phyloP scores from a whole-genome alignment of 495 filamentous ascomycete genomes.

The Trichoderma gamsii region DNA sequence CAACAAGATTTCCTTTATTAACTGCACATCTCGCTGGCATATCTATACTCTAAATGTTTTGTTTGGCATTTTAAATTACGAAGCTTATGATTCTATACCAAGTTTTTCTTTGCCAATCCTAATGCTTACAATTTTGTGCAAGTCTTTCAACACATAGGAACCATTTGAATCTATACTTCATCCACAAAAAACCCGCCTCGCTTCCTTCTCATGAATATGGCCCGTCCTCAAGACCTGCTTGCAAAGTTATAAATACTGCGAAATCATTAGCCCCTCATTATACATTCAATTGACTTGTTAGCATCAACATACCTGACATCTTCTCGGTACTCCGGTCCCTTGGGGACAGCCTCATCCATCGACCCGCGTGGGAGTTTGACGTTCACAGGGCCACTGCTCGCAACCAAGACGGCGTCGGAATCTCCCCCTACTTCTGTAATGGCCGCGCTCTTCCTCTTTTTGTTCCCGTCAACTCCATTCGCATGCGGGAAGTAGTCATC shows the following conservation, averaged over 20 bases:
- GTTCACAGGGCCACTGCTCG: conserved; percentile 24
- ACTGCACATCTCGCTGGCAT: too few species aligned
- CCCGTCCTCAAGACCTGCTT: neutral
- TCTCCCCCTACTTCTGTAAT: neutral
- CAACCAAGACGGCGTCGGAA: conserved; percentile 4
- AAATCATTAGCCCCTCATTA: neutral
- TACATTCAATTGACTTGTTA: neutral
- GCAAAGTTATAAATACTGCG: neutral
- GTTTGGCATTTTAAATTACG: too few species aligned
- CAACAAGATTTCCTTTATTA: too few species aligned
- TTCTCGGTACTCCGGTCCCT: conserved; percentile 25
- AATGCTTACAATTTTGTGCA: too few species aligned
- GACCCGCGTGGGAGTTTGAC: neutral
- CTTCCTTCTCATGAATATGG: too few species aligned
- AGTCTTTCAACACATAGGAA: too few species aligned
- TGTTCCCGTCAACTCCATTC: conserved; percentile 63
- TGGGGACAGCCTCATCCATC: neutral
- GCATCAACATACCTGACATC: conserved; percentile 27
- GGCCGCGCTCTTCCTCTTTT: conserved; percentile 36
- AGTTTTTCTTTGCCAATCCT: too few species aligned
- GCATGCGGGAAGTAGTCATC: conserved; percentile 85
- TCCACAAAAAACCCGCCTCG: too few species aligned
- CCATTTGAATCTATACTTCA: too few species aligned
- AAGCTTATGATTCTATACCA: too few species aligned
- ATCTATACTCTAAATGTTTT: too few species aligned